Conservation (phyloP, 306 rosid genomes). For the Cucumis melo region DNA sequence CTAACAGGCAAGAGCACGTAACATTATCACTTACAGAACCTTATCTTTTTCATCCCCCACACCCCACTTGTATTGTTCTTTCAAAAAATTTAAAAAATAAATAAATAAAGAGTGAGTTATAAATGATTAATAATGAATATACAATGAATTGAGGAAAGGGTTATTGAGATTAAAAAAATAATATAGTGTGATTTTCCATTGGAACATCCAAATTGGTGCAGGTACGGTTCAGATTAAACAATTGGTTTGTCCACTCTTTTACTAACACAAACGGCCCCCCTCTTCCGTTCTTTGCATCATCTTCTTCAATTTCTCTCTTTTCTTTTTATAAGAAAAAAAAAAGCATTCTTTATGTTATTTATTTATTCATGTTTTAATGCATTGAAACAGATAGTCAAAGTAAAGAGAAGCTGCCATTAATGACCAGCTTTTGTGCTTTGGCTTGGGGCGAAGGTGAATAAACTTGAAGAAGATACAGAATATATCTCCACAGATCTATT, state of each 20-base stretch:
- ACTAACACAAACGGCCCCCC: neutral
- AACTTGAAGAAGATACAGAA: too few species aligned
- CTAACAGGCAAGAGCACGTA: too few species aligned
- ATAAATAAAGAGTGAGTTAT: too few species aligned
- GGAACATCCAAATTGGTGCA: neutral
- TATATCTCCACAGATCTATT: too few species aligned
- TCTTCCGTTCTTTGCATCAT: neutral
- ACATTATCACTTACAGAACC: neutral
- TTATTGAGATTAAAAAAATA: neutral
- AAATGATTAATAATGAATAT: neutral
- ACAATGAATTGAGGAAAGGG: neutral
- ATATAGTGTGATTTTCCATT: neutral
- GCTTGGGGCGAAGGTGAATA: too few species aligned
- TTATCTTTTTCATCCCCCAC: constrained; percentile 7
- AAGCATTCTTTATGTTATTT: too few species aligned
- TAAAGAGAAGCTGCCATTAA: neutral
- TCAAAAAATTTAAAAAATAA: too few species aligned
- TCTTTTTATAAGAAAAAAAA: too few species aligned
- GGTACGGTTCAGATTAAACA: neutral
- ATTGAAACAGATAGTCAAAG: neutral
- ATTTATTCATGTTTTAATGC: neutral
- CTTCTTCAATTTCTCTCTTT: neutral
- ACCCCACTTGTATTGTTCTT: constrained; percentile 1
- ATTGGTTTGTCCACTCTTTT: constrained; percentile 6
- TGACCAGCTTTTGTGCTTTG: neutral